Percentiles rank a stretch among this genome's conserved stretches.
Conservation (phyloP, 345 rosid species). For the Eucalyptus pumila region DNA sequence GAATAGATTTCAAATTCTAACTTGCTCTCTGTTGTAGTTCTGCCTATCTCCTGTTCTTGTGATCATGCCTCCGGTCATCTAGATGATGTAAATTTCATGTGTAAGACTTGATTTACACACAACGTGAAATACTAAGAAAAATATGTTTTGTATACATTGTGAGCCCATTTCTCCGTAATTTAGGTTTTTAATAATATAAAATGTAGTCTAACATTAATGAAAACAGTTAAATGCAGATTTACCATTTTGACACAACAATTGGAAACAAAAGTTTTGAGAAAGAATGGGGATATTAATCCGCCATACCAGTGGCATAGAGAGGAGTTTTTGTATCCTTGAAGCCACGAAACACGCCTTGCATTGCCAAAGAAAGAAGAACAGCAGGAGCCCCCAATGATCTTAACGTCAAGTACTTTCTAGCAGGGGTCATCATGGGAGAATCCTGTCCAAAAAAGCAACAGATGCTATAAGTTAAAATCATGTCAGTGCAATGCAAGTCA, state of each 20-base stretch:
- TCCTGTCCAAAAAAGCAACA: slow-evolving; percentile 11
- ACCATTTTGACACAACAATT: background rate
- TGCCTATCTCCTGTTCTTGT: background rate
- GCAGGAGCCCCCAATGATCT: slow-evolving; percentile 81
- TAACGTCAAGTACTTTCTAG: slow-evolving; percentile 51
- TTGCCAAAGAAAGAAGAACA: slow-evolving; percentile 74
- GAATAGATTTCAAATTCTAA: background rate
- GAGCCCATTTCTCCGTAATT: background rate
- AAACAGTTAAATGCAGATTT: background rate
- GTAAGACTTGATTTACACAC: background rate
- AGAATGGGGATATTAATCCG: background rate
- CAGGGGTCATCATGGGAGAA: slow-evolving; percentile 62
- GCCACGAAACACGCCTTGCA: slow-evolving; percentile 92
- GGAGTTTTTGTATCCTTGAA: slow-evolving; percentile 91
- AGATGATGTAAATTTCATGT: background rate
- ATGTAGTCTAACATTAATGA: background rate
- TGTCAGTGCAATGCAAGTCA: background rate
- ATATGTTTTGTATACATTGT: background rate
- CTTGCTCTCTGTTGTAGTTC: background rate
- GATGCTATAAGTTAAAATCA: background rate
- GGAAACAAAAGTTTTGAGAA: background rate
- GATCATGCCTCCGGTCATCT: background rate
- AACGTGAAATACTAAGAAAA: background rate
- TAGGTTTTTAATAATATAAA: background rate
- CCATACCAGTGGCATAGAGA: slow-evolving; percentile 61